Base-by-base conservation (phyloP, 768 basidiomycete genomes). In the Austroboletus festivus region DNA sequence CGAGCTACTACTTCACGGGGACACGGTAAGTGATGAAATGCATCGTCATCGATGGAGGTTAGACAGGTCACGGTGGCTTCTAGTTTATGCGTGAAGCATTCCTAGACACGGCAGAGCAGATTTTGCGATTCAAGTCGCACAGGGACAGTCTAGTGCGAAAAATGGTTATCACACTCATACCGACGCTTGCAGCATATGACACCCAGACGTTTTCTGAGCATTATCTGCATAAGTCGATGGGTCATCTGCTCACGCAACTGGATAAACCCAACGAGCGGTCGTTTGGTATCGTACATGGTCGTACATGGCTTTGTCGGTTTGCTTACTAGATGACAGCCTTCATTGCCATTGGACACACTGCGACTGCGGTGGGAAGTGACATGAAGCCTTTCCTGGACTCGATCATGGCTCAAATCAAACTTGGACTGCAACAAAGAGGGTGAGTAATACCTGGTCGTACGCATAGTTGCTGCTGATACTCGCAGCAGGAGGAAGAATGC, bases 361-460 rank as follows among this genome's bases (percentile, higher is more conserved):
- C 96, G 2, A 82, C 83, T 37, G 87, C 90, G 42, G 90, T 98
- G 19, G 85, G 85, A 39, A 89, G 92, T 53, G 92, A 95, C 52
- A 96, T 98, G 89, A 93, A 94, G 61, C 85, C 85, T 0, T 99
- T 96, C 67, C 78, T 98, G 21, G 95, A 98, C 51, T 81, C 85
- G 4, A 89, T 96, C 50, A 91, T 98, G 81, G 63, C 71, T 46
- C 85, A 90, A 46, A 87, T 98, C 61, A 96, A 95, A 66, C 76
- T 82, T 44, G 92, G 91, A n/a, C 70, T 99, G 38, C 86, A 90
- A 61, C 79, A 79, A 54, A 76, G 89, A 71, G 94, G 94, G 93
- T 93, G 61, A 54, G 78, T 60, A n/a, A 13, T 4, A 9, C 4
- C 8, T 10, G 11, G 5, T 12, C 35, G 38, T 38, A 23, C 30